Percentiles rank a stretch among this genome's conserved stretches.
These are phyloP conservation scores for Xylaria multiplex DNA, from an alignment of 2,329 filamentous ascomycete species.

Conservation along the genomic window DNA sequence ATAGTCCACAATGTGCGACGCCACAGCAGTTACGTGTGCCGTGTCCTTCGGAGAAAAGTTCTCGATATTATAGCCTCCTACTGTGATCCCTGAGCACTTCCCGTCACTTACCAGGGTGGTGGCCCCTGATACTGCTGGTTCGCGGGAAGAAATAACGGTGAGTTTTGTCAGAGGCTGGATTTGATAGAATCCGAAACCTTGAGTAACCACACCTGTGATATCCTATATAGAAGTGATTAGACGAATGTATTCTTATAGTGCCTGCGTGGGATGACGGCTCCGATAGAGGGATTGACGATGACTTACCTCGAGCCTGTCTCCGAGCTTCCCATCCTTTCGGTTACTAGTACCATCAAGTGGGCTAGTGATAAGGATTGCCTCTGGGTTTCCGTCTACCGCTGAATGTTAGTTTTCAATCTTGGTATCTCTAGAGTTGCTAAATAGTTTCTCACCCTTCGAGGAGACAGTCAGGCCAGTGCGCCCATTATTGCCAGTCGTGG, in stretches of 20 bases:
- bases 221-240: conserved; percentile 25
- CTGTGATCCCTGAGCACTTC: conserved; percentile 68
- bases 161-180: conserved; percentile 72
- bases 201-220: conserved; percentile 74
- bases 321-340: conserved; percentile 68
- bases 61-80: conserved; percentile 76
- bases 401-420: conserved; percentile 18
- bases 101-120: conserved; percentile 64
- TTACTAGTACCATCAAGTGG: conserved; percentile 74
- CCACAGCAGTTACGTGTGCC: conserved; percentile 65
- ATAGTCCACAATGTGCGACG: conserved; percentile 71
- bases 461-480: conserved; percentile 73
- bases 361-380: conserved; percentile 71
- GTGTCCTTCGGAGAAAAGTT: conserved; percentile 68
- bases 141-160: conserved; percentile 56
- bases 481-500: conserved; percentile 68
- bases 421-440: not conserved
- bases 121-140: conserved; percentile 59
- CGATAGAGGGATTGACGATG: not conserved
- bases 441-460: conserved; percentile 55
- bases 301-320: conserved; percentile 67
- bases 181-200: conserved; percentile 75
- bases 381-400: conserved; percentile 70
- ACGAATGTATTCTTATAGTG: not conserved
- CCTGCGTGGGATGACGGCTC: not conserved